Base-by-base conservation (phyloP, 2,329 filamentous ascomycete genomes). In the Aspergillus intermedius region DNA sequence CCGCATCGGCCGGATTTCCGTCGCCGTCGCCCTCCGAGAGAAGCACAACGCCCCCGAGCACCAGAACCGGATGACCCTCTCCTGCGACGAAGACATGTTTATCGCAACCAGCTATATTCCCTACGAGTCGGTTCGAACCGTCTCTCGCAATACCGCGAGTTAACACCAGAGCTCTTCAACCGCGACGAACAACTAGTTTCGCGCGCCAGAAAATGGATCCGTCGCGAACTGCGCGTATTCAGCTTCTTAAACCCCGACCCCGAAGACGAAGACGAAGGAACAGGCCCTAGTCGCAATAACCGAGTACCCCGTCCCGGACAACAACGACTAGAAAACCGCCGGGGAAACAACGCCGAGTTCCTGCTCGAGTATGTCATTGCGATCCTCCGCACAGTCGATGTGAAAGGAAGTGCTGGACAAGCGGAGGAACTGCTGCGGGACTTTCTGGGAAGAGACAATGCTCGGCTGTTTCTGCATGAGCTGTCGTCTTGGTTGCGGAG, bases 201-300 rank as follows among this genome's bases (percentile, higher is more conserved):
- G 0, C 84, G 87, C 32, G 90, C 91, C 2, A 79, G 87, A 5
- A 83, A 81, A 52, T 97, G 88, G 80, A 81, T 95, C 45, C 80
- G 90, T 1, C 80, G 91, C 40, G 91, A 97, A 63, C 73, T 96
- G 3, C 82, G 83, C 47, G 88, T 95, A 15, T 95, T 96, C 58
- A 77, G 79, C 13, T 93, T 91, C 60, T 74, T 94, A 10, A 70
- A 76, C 45, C 74, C 71, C 2, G 63, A 58, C 7, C 43, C 52
- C 4, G 55, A 57, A 10, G 55, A 59, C 15, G 60, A 59, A 30
- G 49, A 51, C 12, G 15, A 6, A 19, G 17, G 5, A 21, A 3
- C 3, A 19, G 37, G 17, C 4, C 45, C 21, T 12, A 46, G 40
- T 12, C 45, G 22, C n/a, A 46, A 40, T 10, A 46, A 48, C 39